phyloP scores from a whole-genome alignment of 768 basidiomycete species.

The Tricholoma matsutake region DNA sequence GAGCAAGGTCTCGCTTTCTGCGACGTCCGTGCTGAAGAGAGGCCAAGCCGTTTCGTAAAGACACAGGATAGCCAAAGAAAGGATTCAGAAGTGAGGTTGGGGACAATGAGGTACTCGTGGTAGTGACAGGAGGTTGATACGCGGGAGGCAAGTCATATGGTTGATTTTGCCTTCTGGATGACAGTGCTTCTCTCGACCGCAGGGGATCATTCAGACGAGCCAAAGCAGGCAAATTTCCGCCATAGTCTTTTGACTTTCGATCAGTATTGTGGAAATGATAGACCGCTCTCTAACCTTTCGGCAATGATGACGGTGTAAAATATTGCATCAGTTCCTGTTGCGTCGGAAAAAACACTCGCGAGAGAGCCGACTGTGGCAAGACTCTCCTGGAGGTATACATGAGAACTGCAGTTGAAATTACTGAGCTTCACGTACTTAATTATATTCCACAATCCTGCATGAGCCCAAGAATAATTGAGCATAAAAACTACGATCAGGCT shows the following conservation, averaged over 20 bases:
- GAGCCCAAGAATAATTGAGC: constrained; percentile 72
- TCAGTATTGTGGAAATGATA: constrained; percentile 2
- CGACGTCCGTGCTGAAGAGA: constrained; percentile 58
- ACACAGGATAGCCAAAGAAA: constrained; percentile 71
- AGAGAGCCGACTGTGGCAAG: constrained; percentile 56
- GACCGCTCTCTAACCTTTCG: constrained; percentile 45
- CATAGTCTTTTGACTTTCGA: constrained; percentile 50
- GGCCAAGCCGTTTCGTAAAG: constrained; percentile 31
- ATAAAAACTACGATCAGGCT: constrained; percentile 49
- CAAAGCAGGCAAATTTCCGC: constrained; percentile 56
- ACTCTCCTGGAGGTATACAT: constrained; percentile 43
- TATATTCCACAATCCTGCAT: constrained; percentile 64
- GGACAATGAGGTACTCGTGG: constrained; percentile 29
- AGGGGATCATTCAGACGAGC: constrained; percentile 50
- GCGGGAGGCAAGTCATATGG: constrained; percentile 16
- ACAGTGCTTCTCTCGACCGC: constrained; percentile 21
- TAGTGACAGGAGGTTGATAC: constrained; percentile 17
- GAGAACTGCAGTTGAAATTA: constrained; percentile 2
- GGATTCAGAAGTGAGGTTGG: constrained; percentile 66
- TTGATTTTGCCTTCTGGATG: constrained; percentile 11
- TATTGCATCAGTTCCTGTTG: constrained; percentile 50
- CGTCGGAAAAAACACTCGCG: constrained; percentile 66
- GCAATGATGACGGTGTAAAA: constrained; percentile 51
- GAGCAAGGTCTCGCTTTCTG: constrained; percentile 64
- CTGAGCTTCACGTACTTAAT: constrained; percentile 46